Evolutionary conservation across 805 yeast species (phyloP), one percentile per base, ranked within the genome.

Genomic region (Vanderwaltozyma yarrowii): DNA sequence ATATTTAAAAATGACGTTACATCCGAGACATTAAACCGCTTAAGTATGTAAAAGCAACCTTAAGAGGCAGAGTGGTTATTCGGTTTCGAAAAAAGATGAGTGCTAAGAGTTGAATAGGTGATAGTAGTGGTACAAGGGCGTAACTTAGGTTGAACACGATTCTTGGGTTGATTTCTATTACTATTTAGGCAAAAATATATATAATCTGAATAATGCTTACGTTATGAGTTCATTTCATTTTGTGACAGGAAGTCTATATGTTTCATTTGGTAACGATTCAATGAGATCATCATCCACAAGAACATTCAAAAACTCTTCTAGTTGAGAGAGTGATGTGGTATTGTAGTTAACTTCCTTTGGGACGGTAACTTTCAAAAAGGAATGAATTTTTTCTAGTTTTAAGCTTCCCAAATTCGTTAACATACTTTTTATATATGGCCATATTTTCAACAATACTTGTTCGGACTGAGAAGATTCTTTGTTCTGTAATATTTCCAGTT

Each of bases 361-460:
- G 1, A 73, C 73, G n/a, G 75, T 64, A 59, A 73, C 67, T 28
- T 61, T 62, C 41, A 78, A 54, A 45, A 78, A 73, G 14, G 72
- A 65, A 40, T 74, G 77, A 24, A 78, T 70, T 42, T 72, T 63
- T 12, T 60, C 65, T 5, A 64, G 50, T 3, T 74, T 70, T 45
- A 74, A 50, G 1, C 70, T 47, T 0, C 78, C 80, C 32, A 76
- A 57, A 43, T 77, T 78, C 3, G 71, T 71, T 19, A 78, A 57
- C 75, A 78, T 76, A 3, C 75, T 76, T 14, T 53, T 55, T 21
- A 78, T 65, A 46, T 68, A 73, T 0, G 78, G 71, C 69, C 71
- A 66, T 41, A 60, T 64, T 12, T 38, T 37, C 11, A 42, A 38
- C 18, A 44, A 23, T 4, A 34, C 33, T 12, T 17, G 9, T 4